Conservation (phyloP, 148 eudicot genomes). For the Nepenthes mirabilis region DNA sequence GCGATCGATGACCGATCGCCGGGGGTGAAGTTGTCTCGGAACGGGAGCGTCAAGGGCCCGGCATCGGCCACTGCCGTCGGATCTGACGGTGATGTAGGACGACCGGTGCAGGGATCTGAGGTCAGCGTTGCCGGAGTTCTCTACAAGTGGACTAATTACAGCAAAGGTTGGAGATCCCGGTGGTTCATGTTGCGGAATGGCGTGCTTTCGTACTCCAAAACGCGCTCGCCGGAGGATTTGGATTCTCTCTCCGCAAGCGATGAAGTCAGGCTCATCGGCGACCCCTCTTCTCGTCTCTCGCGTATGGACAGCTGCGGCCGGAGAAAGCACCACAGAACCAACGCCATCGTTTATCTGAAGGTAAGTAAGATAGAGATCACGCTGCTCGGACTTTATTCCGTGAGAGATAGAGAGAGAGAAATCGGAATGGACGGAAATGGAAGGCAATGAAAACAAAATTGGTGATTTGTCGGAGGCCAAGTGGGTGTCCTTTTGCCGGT, state of each 20-base stretch:
- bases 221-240: constrained; percentile 16
- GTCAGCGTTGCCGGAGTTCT: constrained; percentile 18
- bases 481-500: constrained; percentile 1
- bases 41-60: not conserved
- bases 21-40: not conserved
- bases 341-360: constrained; percentile 62
- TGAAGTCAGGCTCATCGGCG: constrained; percentile 33
- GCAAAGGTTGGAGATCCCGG: constrained; percentile 52
- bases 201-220: constrained; percentile 28
- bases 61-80: not conserved
- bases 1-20: not conserved
- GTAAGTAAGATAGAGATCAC: constrained; percentile 14
- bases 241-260: constrained; percentile 6
- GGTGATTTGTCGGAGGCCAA: not conserved
- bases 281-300: constrained; percentile 17
- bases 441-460: not conserved
- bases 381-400: no score
- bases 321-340: constrained; percentile 13
- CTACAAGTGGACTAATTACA: constrained; percentile 47
- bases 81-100: not conserved
- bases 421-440: not conserved
- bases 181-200: constrained; percentile 45
- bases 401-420: not conserved
- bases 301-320: constrained; percentile 27
- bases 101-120: not conserved